Evolutionary conservation across 345 rosid genomes (phyloP).

Genomic region (Citrus sinensis): DNA sequence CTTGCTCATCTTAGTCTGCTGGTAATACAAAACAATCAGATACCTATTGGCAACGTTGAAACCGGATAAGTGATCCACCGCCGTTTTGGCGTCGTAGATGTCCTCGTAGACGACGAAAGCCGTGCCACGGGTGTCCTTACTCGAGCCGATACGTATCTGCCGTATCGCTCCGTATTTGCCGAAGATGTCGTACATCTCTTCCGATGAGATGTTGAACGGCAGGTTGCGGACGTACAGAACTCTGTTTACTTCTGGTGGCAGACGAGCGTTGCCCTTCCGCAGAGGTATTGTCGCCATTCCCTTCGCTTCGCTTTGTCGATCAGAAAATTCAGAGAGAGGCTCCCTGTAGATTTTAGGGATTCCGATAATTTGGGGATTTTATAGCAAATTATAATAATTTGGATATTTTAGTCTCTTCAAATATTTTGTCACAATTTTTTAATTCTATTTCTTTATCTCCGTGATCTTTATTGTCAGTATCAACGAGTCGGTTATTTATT

Average conservation of each 20-base stretch:
- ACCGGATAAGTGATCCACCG: slow-evolving; percentile 96
- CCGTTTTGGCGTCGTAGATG: slow-evolving; percentile 94
- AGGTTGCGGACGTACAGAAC: slow-evolving; percentile 94
- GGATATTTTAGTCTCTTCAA: too few species aligned
- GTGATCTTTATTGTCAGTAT: too few species aligned
- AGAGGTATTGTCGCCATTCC: slow-evolving; percentile 67
- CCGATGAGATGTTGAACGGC: slow-evolving; percentile 97
- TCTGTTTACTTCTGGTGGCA: slow-evolving; percentile 92
- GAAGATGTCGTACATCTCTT: slow-evolving; percentile 99
- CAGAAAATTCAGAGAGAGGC: too few species aligned
- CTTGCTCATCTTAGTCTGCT: slow-evolving; percentile 93
- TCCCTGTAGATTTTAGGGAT: too few species aligned
- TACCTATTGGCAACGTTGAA: slow-evolving; percentile 96
- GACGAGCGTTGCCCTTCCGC: slow-evolving; percentile 85
- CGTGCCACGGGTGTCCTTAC: slow-evolving; percentile 90
- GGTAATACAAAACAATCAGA: slow-evolving; percentile 84
- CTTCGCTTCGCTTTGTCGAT: too few species aligned
- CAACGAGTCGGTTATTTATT: too few species aligned
- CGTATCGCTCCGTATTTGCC: slow-evolving; percentile 97
- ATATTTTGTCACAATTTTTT: too few species aligned
- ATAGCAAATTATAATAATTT: too few species aligned
- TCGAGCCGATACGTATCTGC: slow-evolving; percentile 87
- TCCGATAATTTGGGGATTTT: too few species aligned
- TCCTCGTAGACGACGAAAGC: slow-evolving; percentile 97
- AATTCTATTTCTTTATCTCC: too few species aligned